Evolutionary conservation across 768 basidiomycete species (phyloP).

Genomic region (Dacryopinax spathularia): DNA sequence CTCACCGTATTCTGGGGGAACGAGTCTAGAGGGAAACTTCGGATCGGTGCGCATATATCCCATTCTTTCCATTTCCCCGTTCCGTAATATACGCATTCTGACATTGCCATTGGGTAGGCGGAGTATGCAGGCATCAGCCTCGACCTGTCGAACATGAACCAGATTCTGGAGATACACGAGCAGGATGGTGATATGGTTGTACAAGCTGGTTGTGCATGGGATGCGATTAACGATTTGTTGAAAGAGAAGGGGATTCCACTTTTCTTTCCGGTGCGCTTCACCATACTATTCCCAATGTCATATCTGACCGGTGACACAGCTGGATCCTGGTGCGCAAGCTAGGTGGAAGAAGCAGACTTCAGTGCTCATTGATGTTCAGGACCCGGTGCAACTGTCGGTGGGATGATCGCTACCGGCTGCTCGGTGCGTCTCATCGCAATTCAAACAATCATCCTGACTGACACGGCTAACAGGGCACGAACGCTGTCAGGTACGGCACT

Average conservation of each 20-base stretch:
- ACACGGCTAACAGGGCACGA: constrained; percentile 31
- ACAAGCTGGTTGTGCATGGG: constrained; percentile 66
- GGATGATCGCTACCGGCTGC: constrained; percentile 80
- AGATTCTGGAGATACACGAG: constrained; percentile 59
- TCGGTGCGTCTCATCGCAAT: constrained; percentile 42
- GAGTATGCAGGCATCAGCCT: constrained; percentile 58
- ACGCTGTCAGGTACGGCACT: constrained; percentile 75
- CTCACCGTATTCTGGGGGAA: constrained; percentile 71
- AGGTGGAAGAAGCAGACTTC: constrained; percentile 24
- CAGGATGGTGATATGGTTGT: constrained; percentile 60
- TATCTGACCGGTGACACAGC: constrained; percentile 24
- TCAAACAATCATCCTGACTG: constrained; percentile 3
- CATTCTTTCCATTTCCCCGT: too few species aligned
- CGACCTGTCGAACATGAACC: constrained; percentile 66
- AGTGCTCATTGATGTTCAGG: constrained; percentile 33
- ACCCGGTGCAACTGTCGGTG: constrained; percentile 73
- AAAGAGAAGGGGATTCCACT: constrained; percentile 58
- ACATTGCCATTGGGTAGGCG: constrained; percentile 13
- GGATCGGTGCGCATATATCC: constrained; percentile 44
- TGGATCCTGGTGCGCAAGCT: constrained; percentile 49
- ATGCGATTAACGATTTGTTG: constrained; percentile 57
- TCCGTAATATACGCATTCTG: not conserved
- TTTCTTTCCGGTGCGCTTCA: constrained; percentile 76
- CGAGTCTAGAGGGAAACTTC: constrained; percentile 77
- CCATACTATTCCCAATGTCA: not conserved